These are phyloP conservation scores for Lizonia empirigonia DNA, from an alignment of 2,329 filamentous ascomycete species.

Conservation along the genomic window DNA sequence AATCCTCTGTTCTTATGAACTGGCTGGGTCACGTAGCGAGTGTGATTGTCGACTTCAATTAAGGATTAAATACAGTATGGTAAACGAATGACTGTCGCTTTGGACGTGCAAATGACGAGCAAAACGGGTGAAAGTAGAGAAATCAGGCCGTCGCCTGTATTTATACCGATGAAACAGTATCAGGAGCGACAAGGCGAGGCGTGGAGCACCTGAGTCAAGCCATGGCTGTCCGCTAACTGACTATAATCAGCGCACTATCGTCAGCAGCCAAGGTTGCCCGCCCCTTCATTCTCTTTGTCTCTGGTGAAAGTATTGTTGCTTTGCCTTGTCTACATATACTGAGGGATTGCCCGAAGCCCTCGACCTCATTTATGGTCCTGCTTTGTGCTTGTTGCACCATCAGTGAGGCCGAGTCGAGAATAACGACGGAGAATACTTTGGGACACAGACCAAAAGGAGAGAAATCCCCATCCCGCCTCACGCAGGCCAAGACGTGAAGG, in stretches of 20 bases:
- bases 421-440: conserved; percentile 7
- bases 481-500: conserved; percentile 20
- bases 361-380: background rate
- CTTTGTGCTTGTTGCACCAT: background rate
- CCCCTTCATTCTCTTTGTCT: conserved; percentile 1
- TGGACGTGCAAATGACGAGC: conserved; percentile 30
- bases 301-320: conserved; percentile 3
- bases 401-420: background rate
- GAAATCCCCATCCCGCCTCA: conserved; percentile 3
- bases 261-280: conserved; percentile 29
- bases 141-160: conserved; percentile 19
- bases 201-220: conserved; percentile 28
- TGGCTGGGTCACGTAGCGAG: conserved; percentile 19
- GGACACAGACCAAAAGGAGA: background rate
- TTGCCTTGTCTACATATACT: background rate
- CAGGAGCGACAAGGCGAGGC: conserved; percentile 17
- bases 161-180: conserved; percentile 27
- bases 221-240: conserved; percentile 19
- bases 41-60: conserved; percentile 26
- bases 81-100: conserved; percentile 37
- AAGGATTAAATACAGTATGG: conserved; percentile 18
- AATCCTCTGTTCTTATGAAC: conserved; percentile 3
- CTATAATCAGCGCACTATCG: conserved; percentile 22
- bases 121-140: conserved; percentile 26
- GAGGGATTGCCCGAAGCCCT: background rate